Evolutionary conservation across 1,139 yeast genomes (phyloP).

Genomic region (Scheffersomyces lignicola): DNA sequence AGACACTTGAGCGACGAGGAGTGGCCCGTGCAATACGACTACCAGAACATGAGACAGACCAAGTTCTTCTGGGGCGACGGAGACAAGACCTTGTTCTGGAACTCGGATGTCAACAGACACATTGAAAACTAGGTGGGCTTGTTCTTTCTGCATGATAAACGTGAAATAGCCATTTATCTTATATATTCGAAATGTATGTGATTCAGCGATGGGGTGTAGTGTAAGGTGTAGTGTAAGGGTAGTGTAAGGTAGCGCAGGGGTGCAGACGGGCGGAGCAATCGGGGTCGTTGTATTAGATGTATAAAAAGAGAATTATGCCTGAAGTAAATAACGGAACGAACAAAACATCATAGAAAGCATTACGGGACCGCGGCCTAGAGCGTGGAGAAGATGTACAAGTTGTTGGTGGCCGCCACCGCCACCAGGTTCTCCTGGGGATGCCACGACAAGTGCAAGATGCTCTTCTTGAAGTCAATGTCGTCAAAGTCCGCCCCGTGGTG

Average conservation of each 20-base stretch:
- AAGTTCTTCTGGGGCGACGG: conserved; percentile 99
- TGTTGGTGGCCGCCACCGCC: conserved; percentile 98
- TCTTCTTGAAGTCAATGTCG: conserved; percentile 90
- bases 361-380: conserved; percentile 35
- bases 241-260: not conserved
- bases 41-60: conserved; percentile 83
- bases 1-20: conserved; percentile 80
- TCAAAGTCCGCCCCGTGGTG: conserved; percentile 59
- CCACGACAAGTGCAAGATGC: conserved; percentile 96
- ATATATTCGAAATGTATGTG: conserved; percentile 2
- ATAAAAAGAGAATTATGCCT: not conserved
- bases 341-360: too few relatives aligned
- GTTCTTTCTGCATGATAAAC: conserved; percentile 1
- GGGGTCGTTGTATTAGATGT: not conserved
- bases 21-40: conserved; percentile 89
- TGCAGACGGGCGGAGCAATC: not conserved
- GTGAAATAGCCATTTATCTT: not conserved
- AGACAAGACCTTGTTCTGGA: conserved; percentile 97
- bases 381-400: conserved; percentile 77
- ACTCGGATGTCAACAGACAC: conserved; percentile 87
- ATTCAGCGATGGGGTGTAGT: conserved; percentile 1
- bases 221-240: not conserved
- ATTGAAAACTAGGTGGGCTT: conserved; percentile 31
- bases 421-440: conserved; percentile 96
- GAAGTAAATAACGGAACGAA: too few relatives aligned